phyloP scores from a whole-genome alignment of 1,139 yeast species.

The Zhuliangozyma blackwelliae region DNA sequence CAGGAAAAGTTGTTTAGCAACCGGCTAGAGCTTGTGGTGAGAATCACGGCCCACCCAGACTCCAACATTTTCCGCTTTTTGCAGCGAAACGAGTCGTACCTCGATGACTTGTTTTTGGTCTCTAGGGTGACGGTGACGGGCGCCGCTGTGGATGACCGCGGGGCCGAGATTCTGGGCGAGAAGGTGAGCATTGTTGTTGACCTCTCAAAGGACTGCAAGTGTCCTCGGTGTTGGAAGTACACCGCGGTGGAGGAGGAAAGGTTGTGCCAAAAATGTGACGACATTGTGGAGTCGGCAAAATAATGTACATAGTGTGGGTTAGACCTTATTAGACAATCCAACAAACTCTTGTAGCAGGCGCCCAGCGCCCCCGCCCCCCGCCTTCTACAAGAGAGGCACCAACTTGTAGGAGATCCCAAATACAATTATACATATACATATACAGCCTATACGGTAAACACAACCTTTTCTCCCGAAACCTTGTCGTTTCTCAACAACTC shows the following conservation, averaged over 20 bases:
- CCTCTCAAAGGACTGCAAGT: conserved; percentile 42
- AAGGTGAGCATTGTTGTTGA: conserved; percentile 3
- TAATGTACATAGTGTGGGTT: too few species aligned
- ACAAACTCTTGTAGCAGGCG: too few species aligned
- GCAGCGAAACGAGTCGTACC: conserved; percentile 21
- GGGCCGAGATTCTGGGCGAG: conserved; percentile 2
- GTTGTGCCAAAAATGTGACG: conserved; percentile 67
- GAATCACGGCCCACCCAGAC: conserved; percentile 22
- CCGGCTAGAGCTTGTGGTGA: conserved; percentile 57
- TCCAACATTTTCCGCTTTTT: conserved; percentile 12
- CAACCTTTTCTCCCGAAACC: conserved; percentile 25
- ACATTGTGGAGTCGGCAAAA: too few species aligned
- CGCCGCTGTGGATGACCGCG: conserved; percentile 1
- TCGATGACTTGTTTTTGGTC: conserved; percentile 62
- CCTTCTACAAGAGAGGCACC: too few species aligned
- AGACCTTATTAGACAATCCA: too few species aligned
- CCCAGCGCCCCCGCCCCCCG: too few species aligned
- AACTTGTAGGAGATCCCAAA: too few species aligned
- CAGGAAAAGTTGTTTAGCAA: conserved; percentile 47
- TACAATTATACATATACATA: too few species aligned
- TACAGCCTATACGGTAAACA: conserved; percentile 9
- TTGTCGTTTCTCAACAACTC: conserved; percentile 20
- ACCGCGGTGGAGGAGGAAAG: conserved; percentile 47
- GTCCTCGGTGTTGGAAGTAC: conserved; percentile 94
- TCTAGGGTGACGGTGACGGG: conserved; percentile 47